These are phyloP conservation scores for Ceraceosorus guamensis DNA, from an alignment of 1,284 basidiomycete species.

Conservation along the genomic window DNA sequence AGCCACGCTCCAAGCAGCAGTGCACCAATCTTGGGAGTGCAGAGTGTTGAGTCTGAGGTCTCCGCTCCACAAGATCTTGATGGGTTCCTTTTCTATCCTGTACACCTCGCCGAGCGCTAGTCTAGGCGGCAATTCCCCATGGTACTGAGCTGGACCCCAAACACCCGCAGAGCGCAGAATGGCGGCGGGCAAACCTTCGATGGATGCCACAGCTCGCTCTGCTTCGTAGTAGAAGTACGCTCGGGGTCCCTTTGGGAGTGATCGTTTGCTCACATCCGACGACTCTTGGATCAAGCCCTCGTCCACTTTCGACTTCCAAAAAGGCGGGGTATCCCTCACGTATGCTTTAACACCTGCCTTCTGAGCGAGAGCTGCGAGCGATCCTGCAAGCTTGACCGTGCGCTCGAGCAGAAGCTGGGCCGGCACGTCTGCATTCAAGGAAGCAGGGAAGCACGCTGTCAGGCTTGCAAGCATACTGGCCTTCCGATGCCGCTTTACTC, in stretches of 20 bases:
- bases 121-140: slow-evolving; percentile 10
- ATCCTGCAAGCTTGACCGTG: slow-evolving; percentile 22
- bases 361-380: slow-evolving; percentile 18
- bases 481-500: background rate
- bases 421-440: slow-evolving; percentile 11
- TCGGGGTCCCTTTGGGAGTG: slow-evolving; percentile 13
- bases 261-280: slow-evolving; percentile 1
- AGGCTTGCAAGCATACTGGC: too few species aligned
- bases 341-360: slow-evolving; percentile 20
- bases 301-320: slow-evolving; percentile 21
- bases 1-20: slow-evolving; percentile 20
- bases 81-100: slow-evolving; percentile 14
- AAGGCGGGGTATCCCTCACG: slow-evolving; percentile 24
- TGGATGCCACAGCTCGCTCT: slow-evolving; percentile 25
- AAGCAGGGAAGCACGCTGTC: background rate
- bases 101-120: slow-evolving; percentile 21
- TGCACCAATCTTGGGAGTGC: slow-evolving; percentile 27
- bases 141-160: slow-evolving; percentile 18
- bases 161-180: slow-evolving; percentile 27
- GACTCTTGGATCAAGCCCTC: slow-evolving; percentile 18
- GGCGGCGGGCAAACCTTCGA: slow-evolving; percentile 19
- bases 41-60: slow-evolving; percentile 27
- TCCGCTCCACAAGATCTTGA: slow-evolving; percentile 28
- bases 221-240: slow-evolving; percentile 35
- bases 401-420: slow-evolving; percentile 26